phyloP scores from a whole-genome alignment of 1,139 yeast species.

The Pichia sp. region DNA sequence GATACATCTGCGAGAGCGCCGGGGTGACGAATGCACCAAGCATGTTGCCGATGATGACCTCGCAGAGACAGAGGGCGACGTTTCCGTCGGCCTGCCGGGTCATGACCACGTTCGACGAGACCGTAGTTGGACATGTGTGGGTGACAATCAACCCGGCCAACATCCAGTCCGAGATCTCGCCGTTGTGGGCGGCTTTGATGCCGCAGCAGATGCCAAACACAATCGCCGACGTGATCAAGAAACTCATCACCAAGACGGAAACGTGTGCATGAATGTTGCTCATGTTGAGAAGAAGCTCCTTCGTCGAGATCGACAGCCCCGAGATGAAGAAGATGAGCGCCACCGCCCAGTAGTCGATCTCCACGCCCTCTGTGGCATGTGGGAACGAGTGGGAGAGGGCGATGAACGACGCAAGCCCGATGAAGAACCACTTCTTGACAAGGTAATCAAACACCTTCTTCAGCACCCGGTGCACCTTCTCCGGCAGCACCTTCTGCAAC shows the following conservation, averaged over 20 bases:
- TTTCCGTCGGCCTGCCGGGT: slow-evolving; percentile 66
- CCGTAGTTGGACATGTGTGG: slow-evolving; percentile 87
- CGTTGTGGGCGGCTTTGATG: slow-evolving; percentile 54
- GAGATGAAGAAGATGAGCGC: slow-evolving; percentile 77
- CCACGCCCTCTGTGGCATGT: slow-evolving; percentile 11
- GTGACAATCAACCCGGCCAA: slow-evolving; percentile 78
- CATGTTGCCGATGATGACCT: slow-evolving; percentile 78
- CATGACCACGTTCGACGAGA: slow-evolving; percentile 85
- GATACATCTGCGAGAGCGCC: slow-evolving; percentile 69
- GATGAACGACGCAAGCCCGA: slow-evolving; percentile 64
- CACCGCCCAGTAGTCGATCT: slow-evolving; percentile 78
- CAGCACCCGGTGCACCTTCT: slow-evolving; percentile 1
- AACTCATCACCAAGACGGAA: slow-evolving; percentile 62
- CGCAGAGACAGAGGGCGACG: slow-evolving; percentile 71
- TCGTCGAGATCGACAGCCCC: slow-evolving; percentile 72
- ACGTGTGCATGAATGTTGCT: slow-evolving; percentile 79
- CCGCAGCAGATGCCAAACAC: slow-evolving; percentile 73
- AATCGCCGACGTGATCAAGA: slow-evolving; percentile 69
- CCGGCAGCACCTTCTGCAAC: slow-evolving; percentile 1
- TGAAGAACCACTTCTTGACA: slow-evolving; percentile 57
- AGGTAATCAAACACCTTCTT: slow-evolving; percentile 9
- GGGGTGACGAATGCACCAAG: slow-evolving; percentile 87
- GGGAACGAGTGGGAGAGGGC: slow-evolving; percentile 78
- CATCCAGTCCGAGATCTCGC: slow-evolving; percentile 63
- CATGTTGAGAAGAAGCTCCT: slow-evolving; percentile 53